Evolutionary conservation across 352 stramenopile genomes (phyloP).

Genomic region (Thraustochytrium striatum): DNA sequence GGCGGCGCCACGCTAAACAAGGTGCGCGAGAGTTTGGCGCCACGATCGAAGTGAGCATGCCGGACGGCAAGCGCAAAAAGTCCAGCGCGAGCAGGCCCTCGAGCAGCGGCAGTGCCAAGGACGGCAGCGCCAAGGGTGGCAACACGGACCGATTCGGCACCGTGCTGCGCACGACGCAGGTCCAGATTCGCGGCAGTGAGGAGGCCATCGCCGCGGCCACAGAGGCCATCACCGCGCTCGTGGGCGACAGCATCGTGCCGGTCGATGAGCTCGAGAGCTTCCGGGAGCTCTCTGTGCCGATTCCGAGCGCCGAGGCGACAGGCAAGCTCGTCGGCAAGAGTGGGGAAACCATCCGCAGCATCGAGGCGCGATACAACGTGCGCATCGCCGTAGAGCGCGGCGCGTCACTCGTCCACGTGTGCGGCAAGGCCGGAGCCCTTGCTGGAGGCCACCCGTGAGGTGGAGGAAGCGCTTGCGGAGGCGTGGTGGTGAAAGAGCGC

Average conservation of each 20-base stretch:
- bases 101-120: background rate
- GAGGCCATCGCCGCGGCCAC: background rate
- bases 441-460: background rate
- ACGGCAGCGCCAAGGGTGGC: background rate
- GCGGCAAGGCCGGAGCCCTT: constrained; percentile 12
- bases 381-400: constrained; percentile 18
- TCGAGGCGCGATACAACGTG: background rate
- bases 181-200: background rate
- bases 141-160: background rate
- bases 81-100: background rate
- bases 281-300: background rate
- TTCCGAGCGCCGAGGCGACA: constrained; percentile 1
- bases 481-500: background rate
- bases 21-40: constrained; percentile 9
- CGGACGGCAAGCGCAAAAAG: background rate
- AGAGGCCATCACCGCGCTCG: background rate
- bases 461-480: background rate
- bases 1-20: constrained; percentile 1
- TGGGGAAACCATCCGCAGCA: constrained; percentile 3
- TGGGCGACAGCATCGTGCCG: background rate
- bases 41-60: constrained; percentile 15
- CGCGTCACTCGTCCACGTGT: background rate
- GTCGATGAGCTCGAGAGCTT: background rate
- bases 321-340: constrained; percentile 4
- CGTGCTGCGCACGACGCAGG: background rate